Base-by-base conservation (phyloP, 1,284 basidiomycete species). In the Boletus holoroseus region DNA sequence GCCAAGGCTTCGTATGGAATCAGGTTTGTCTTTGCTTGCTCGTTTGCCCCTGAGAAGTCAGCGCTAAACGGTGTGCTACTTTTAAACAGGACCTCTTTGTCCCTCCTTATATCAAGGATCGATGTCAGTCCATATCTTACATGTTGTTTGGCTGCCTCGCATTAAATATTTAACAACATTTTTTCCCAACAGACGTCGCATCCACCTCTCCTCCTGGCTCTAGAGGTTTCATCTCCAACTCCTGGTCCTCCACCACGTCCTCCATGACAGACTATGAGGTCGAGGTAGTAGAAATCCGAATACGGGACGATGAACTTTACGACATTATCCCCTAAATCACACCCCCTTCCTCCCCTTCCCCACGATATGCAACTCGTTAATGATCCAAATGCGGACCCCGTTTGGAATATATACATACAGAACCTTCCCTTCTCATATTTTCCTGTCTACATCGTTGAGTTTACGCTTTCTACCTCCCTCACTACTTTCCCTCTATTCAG, bases 1-100 rank as follows among this genome's bases (percentile, higher is more conserved):
- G 86, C 58, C 85, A 90, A 68, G 87, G 87, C n/a, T 90, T 90
- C 58, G 87, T 90, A 3, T 90, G 87, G 87, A 90, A 90, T 62
- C 87, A 90, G 76, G 86, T 86, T 53, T 41, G 77, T 69, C 6
- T 20, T 50, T 13, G 18, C 35, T 46, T 38, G 24, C 54, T 43
- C 22, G 3, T 16, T 34, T 27, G 11, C 27, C 24, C 11, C 22
- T 22, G 24, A 22, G 32, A 18, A 8, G 1, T 36, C 6, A 34
- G 41, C 11, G 27, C 59, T 63, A 27, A 63, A 20, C 42, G 16
- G 1, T 0, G 6, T 27, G 5, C 7, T 32, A 5, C 26, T 24
- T 35, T 34, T 31, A 15, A n/a, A 40, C 36, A 89, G 86, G 87
- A 90, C 59, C 73, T 90, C 16, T 90, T 90, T 59, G 82, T 90